Base-by-base conservation (phyloP, 164 flowering plant species). In the Berberis vulgaris region DNA sequence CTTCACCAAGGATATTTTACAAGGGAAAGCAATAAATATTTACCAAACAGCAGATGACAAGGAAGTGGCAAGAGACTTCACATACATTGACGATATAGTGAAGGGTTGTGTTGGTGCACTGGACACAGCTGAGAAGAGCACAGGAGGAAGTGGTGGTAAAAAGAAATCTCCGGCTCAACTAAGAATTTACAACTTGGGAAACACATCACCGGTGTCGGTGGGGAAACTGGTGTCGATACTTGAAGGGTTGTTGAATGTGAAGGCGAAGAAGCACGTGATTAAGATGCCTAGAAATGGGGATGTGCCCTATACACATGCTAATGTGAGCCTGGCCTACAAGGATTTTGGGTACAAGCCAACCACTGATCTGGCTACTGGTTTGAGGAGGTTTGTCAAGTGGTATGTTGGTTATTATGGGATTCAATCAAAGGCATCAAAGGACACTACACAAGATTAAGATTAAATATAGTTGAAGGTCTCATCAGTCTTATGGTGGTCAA, bases 1-100 rank as follows among this genome's bases (percentile, higher is more conserved):
- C 78, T 92, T 92, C 82, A 92, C 96, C 5, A 89, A 89, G 63
- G 89, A 87, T 61, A 87, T 92, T 0, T 54, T 89, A 1, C 85
- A 89, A 13, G 84, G 88, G 0, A 89, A 87, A 61, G 63, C 81
- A 0, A 81, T 89, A 0, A 80, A 74, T 39, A 54, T 92, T 0
- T 89, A 83, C 73, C 63, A 75, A 49, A 84, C 92, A 0, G 77
- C 70, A 2, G 95, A 92, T 55, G 79, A 71, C 1, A 79, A 80
- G 47, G 92, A 87, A 64, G 98, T 92, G 72, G 95, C 98, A 67
- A 84, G 98, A 69, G 98, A 92, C 68, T 92, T 92, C 82, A 92
- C 98, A 26, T 89, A 81, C 78, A 89, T 92, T 47, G 98, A 92
- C 69, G 98, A 92, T 63, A 71, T 92, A 1, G 98, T 92, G 44